Conservation (phyloP, 1,139 yeast genomes). For the Candida frijolesensis region DNA sequence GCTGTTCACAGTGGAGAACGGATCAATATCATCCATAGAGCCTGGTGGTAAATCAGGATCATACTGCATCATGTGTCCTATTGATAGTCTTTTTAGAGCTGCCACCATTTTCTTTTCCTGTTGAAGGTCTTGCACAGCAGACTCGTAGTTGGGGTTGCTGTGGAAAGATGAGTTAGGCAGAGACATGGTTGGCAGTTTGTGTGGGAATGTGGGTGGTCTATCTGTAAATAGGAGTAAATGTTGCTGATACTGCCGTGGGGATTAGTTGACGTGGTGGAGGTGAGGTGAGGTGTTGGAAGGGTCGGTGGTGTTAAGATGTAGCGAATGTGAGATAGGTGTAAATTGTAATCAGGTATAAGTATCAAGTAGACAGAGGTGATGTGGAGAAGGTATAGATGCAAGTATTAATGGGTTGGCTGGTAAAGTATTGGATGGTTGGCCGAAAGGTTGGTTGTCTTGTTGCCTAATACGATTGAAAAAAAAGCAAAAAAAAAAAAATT, state of each 20-base stretch:
- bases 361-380: too few relatives aligned
- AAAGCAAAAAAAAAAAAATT: too few relatives aligned
- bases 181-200: slow-evolving; percentile 5
- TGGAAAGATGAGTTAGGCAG: slow-evolving; percentile 15
- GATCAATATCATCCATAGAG: slow-evolving; percentile 36
- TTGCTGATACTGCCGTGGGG: not conserved
- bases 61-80: slow-evolving; percentile 50
- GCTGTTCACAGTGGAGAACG: slow-evolving; percentile 4
- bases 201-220: not conserved
- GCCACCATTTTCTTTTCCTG: slow-evolving; percentile 62
- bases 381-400: too few relatives aligned
- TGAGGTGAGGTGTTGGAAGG: too few relatives aligned
- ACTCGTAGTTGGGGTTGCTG: slow-evolving; percentile 26
- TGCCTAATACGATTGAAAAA: too few relatives aligned
- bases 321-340: too few relatives aligned
- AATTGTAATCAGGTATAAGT: too few relatives aligned
- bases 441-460: too few relatives aligned
- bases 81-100: slow-evolving; percentile 56
- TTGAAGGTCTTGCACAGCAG: slow-evolving; percentile 52
- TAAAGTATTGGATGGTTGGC: too few relatives aligned
- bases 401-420: too few relatives aligned
- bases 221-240: not conserved
- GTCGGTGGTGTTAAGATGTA: too few relatives aligned
- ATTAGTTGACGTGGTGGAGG: too few relatives aligned
- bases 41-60: slow-evolving; percentile 56